phyloP scores from a whole-genome alignment of 2,329 filamentous ascomycete genomes.

The Paraconiothyrium sp. region DNA sequence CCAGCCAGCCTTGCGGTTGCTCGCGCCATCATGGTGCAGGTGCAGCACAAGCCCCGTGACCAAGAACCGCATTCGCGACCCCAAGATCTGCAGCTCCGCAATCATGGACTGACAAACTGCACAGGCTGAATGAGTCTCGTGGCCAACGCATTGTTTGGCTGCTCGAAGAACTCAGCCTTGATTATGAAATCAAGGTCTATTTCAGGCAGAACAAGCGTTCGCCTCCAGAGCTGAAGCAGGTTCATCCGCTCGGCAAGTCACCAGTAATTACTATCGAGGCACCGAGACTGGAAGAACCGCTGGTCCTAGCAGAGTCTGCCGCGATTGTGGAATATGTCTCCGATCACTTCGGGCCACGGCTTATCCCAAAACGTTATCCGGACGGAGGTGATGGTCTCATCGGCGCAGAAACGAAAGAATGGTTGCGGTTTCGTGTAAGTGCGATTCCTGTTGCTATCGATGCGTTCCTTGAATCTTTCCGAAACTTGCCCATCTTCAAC shows the following conservation, averaged over 20 bases:
- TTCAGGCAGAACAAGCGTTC: conserved; percentile 76
- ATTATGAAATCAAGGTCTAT: conserved; percentile 83
- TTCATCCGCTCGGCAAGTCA: conserved; percentile 89
- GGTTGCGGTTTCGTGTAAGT: conserved; percentile 63
- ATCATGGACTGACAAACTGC: conserved; percentile 13
- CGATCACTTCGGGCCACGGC: conserved; percentile 67
- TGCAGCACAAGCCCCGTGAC: conserved; percentile 3
- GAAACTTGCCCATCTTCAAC: background rate
- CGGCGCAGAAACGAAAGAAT: conserved; percentile 68
- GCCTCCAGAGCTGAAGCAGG: conserved; percentile 75
- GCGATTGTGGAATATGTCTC: conserved; percentile 84
- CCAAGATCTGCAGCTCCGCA: background rate
- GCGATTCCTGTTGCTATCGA: background rate
- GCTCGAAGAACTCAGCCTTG: conserved; percentile 80
- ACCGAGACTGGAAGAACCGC: conserved; percentile 55
- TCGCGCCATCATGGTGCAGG: conserved; percentile 10
- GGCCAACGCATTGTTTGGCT: conserved; percentile 87
- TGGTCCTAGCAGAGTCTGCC: conserved; percentile 82
- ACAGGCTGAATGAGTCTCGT: conserved; percentile 83
- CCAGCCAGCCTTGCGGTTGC: conserved; percentile 20
- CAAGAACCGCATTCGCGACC: background rate
- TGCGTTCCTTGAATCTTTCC: background rate
- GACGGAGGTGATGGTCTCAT: conserved; percentile 64
- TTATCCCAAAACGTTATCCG: conserved; percentile 63
- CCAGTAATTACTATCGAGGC: conserved; percentile 75